These are phyloP conservation scores for Cutaneotrichosporon curvatum DNA, from an alignment of 1,284 basidiomycete genomes.

Conservation along the genomic window DNA sequence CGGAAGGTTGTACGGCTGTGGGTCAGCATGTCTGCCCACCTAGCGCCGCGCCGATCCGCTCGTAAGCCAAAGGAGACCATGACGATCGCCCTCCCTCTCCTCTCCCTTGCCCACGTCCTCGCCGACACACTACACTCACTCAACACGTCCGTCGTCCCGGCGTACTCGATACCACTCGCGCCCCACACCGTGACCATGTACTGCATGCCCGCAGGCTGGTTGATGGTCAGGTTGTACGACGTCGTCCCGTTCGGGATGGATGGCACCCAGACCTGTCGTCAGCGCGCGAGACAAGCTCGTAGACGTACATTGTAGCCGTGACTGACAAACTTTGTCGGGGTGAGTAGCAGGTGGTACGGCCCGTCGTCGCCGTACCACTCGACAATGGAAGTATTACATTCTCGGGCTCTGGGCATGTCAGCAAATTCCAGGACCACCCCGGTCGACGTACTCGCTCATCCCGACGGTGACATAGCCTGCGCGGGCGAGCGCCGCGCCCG, in stretches of 20 bases:
- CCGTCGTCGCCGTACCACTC: conserved; percentile 40
- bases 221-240: conserved; percentile 30
- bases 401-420: conserved; percentile 6
- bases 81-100: too few relatives aligned
- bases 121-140: conserved; percentile 22
- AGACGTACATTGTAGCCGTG: conserved; percentile 41
- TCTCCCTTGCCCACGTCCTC: too few relatives aligned
- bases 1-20: conserved; percentile 25
- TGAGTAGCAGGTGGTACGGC: conserved; percentile 42
- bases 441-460: conserved; percentile 9
- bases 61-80: too few relatives aligned
- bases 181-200: conserved; percentile 44
- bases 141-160: conserved; percentile 39
- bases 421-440: background rate
- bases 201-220: conserved; percentile 31
- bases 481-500: background rate
- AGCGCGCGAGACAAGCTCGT: background rate
- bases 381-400: conserved; percentile 9
- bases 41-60: background rate
- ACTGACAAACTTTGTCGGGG: conserved; percentile 35
- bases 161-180: conserved; percentile 35
- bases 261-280: conserved; percentile 36
- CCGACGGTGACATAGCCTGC: conserved; percentile 18
- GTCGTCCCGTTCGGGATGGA: conserved; percentile 29
- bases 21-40: too few relatives aligned